A percentile compares a stretch with the other conserved stretches of the same genome.
Conservation (phyloP, 140 eudicot genomes). For the Cichorium intybus region DNA sequence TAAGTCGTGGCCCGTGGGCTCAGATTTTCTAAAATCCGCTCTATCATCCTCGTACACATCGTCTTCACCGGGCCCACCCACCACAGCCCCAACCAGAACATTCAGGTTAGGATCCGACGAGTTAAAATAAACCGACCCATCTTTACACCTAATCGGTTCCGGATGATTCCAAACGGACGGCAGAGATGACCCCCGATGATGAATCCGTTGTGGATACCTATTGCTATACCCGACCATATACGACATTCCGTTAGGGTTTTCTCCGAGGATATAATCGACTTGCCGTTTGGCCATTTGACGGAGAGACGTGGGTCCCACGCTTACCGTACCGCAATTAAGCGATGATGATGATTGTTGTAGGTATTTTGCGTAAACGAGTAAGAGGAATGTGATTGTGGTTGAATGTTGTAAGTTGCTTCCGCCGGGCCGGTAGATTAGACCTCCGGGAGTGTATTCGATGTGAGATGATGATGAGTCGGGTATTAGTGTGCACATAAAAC, state of each 20-base stretch:
- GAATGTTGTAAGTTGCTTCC: slow-evolving; percentile 89
- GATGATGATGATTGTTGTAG: slow-evolving; percentile 46
- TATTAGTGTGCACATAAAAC: slow-evolving; percentile 79
- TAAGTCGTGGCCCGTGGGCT: slow-evolving; percentile 91
- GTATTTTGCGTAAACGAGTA: slow-evolving; percentile 68
- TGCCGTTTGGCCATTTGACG: slow-evolving; percentile 70
- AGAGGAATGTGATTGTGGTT: slow-evolving; percentile 70
- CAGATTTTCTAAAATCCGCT: slow-evolving; percentile 72
- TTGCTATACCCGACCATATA: slow-evolving; percentile 92
- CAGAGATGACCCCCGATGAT: slow-evolving; percentile 89
- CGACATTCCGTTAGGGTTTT: slow-evolving; percentile 89
- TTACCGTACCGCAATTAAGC: slow-evolving; percentile 58
- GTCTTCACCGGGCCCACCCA: slow-evolving; percentile 93
- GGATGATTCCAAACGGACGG: slow-evolving; percentile 78
- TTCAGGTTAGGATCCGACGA: slow-evolving; percentile 71
- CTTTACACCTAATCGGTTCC: slow-evolving; percentile 57
- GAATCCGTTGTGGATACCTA: slow-evolving; percentile 78
- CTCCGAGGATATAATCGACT: slow-evolving; percentile 88
- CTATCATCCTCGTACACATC: slow-evolving; percentile 79
- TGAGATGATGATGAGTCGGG: slow-evolving; percentile 78
- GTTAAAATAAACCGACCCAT: slow-evolving; percentile 68
- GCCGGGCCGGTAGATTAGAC: slow-evolving; percentile 78
- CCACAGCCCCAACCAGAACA: slow-evolving; percentile 73
- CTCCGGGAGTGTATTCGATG: slow-evolving; percentile 72
- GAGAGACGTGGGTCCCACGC: slow-evolving; percentile 49